Evolutionary conservation across 495 filamentous ascomycete genomes (phyloP).

Genomic region (Mycothermus thermophilus): DNA sequence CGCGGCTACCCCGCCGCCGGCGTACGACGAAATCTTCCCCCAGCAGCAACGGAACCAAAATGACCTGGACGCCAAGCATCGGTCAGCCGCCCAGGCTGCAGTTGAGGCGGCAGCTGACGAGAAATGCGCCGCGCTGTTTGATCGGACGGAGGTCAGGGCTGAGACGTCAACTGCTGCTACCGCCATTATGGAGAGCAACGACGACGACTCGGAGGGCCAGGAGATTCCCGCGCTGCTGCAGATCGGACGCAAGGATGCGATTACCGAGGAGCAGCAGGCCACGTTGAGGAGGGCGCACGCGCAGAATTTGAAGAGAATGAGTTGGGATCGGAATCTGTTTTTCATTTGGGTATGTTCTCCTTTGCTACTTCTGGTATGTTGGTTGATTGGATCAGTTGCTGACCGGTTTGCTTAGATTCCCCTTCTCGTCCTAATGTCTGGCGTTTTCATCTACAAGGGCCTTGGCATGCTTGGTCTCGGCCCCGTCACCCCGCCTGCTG

Average conservation of each 20-base stretch:
- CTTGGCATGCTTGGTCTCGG: conserved; percentile 4
- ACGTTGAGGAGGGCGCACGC: conserved; percentile 58
- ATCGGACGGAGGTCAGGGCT: conserved; percentile 23
- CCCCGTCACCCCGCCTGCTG: neutral
- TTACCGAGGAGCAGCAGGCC: conserved; percentile 61
- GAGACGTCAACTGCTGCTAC: neutral
- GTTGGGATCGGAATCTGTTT: conserved; percentile 65
- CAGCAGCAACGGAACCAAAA: conserved; percentile 2
- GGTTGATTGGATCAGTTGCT: conserved; percentile 18
- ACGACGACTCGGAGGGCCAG: conserved; percentile 3
- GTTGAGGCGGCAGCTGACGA: conserved; percentile 52
- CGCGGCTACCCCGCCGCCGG: conserved; percentile 42
- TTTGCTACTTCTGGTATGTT: neutral
- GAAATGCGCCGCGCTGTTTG: conserved; percentile 49
- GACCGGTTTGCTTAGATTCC: conserved; percentile 26
- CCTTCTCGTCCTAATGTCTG: conserved; percentile 12
- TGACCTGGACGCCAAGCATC: conserved; percentile 44
- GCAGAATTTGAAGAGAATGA: conserved; percentile 57
- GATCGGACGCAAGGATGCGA: conserved; percentile 36
- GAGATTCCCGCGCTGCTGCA: conserved; percentile 32
- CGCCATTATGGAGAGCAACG: conserved; percentile 10
- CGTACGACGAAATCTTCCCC: conserved; percentile 74
- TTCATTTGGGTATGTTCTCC: conserved; percentile 59
- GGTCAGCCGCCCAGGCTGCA: conserved; percentile 44
- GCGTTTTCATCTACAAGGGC: conserved; percentile 13